Conservation (phyloP, 1,284 basidiomycete genomes). For the Ganoderma meredithae region DNA sequence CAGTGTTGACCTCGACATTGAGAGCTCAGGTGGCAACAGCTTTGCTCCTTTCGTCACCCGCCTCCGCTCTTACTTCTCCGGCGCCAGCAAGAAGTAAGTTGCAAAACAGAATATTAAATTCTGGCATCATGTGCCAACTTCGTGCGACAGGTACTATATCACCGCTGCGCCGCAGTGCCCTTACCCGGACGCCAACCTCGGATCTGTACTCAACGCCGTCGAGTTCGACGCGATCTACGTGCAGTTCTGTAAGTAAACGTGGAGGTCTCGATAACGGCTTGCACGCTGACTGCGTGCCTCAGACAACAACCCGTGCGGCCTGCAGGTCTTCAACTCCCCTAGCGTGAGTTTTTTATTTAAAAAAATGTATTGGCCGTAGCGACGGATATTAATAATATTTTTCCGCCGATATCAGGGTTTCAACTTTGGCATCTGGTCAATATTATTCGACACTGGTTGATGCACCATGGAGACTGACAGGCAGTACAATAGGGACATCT, state of each 20-base stretch:
- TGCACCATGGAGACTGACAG: background rate
- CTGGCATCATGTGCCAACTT: background rate
- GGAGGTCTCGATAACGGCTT: background rate
- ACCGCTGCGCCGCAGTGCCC: constrained; percentile 63
- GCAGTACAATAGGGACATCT: constrained; percentile 56
- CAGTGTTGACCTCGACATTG: constrained; percentile 74
- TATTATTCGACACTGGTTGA: background rate
- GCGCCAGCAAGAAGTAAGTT: constrained; percentile 59
- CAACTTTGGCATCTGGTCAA: constrained; percentile 61
- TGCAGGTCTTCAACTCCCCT: constrained; percentile 50
- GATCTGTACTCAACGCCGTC: constrained; percentile 57
- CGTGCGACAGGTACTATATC: constrained; percentile 60
- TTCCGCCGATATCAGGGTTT: constrained; percentile 46
- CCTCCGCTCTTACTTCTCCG: constrained; percentile 57
- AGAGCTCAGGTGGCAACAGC: constrained; percentile 55
- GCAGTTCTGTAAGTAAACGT: constrained; percentile 46
- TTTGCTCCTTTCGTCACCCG: constrained; percentile 67
- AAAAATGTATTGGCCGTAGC: background rate
- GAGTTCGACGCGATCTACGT: constrained; percentile 69
- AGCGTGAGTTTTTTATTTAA: constrained; percentile 43
- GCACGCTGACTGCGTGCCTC: constrained; percentile 21
- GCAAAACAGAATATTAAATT: background rate
- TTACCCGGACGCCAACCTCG: constrained; percentile 62
- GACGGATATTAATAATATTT: background rate
- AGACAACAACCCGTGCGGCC: constrained; percentile 61